Evolutionary conservation across 2,329 filamentous ascomycete species (phyloP), one percentile per base, ranked within the genome.

Genomic region (Ophioceras dolichostomum): DNA sequence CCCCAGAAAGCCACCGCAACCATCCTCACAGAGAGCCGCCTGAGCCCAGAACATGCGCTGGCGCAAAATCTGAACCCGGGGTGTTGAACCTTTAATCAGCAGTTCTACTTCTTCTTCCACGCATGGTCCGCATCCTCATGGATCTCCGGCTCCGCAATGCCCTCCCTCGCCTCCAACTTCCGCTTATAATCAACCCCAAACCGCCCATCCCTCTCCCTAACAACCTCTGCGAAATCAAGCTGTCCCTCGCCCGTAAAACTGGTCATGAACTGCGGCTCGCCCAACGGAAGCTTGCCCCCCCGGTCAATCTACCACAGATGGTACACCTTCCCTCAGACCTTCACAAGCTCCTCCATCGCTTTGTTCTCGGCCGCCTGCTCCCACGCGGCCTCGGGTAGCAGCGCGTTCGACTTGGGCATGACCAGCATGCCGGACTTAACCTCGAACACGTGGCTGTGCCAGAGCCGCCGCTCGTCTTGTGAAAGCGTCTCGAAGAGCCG

Each of bases 251-350:
- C 57, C 3, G 65, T 70, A 41, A 64, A 68, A 47, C 67, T 71
- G 10, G 62, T 70, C 70, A 73, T 73, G 6, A 74, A 54, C 47
- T 66, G 60, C 8, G 70, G 70, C 44, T 63, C 58, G 0, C 70
- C 70, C 3, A 74, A 46, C 0, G 70, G 70, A 21, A 74, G 42
- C 41, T 52, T 50, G 49, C 89, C 75, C 0, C 83, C 83, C 5
- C 72, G 64, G 58, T 93, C 85, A 13, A 80, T 74, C 67, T 93
- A 83, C 86, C 87, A 94, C 30, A 91, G 65, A 54, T 94, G 85
- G 55, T 81, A 91, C 1, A 80, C 75, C 54, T 94, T 94, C 9
- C 86, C 86, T 50, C 93, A 93, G 3, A 91, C 54, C 1, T 71
- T 65, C 4, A 85, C 60, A 0, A 91, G 68, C 40, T 87, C 68